A percentile compares a stretch with the other conserved stretches of the same genome.
These are phyloP conservation scores for Fusarium pininemorale DNA, from an alignment of 2,329 filamentous ascomycete species.

Conservation along the genomic window DNA sequence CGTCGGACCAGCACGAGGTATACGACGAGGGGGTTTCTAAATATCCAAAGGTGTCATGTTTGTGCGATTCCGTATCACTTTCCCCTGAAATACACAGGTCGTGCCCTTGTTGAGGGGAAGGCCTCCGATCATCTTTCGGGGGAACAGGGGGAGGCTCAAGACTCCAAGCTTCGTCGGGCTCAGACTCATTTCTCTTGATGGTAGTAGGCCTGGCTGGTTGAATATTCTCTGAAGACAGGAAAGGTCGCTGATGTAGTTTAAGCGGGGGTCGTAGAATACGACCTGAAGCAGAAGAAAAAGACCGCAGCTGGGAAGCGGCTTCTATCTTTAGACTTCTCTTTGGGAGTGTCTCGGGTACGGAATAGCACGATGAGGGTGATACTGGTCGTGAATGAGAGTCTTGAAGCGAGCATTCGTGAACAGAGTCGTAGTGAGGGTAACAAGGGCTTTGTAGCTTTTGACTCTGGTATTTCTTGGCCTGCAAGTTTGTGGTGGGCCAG, in stretches of 20 bases:
- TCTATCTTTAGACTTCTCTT: not conserved
- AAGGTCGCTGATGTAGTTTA: not conserved
- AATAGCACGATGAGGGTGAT: not conserved
- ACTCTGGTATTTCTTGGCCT: not conserved
- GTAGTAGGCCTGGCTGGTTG: not conserved
- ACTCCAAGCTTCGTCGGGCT: rapidly evolving
- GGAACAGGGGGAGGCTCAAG: not conserved
- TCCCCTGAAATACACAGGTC: not conserved
- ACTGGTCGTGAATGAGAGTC: not conserved
- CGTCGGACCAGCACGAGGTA: not conserved
- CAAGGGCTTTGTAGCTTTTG: not conserved
- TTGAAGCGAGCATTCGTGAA: not conserved
- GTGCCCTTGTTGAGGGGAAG: not conserved
- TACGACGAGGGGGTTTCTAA: not conserved
- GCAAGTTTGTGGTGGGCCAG: not conserved
- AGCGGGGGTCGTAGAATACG: not conserved
- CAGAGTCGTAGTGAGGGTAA: not conserved
- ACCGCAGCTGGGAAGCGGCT: not conserved
- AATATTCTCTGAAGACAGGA: not conserved
- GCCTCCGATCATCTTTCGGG: not conserved
- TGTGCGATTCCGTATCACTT: not conserved
- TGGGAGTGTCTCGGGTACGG: not conserved
- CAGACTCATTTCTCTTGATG: not conserved
- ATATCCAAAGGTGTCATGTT: not conserved
- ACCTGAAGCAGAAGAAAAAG: not conserved